Base-by-base conservation (phyloP, 495 filamentous ascomycete genomes). In the Letharia lupina region DNA sequence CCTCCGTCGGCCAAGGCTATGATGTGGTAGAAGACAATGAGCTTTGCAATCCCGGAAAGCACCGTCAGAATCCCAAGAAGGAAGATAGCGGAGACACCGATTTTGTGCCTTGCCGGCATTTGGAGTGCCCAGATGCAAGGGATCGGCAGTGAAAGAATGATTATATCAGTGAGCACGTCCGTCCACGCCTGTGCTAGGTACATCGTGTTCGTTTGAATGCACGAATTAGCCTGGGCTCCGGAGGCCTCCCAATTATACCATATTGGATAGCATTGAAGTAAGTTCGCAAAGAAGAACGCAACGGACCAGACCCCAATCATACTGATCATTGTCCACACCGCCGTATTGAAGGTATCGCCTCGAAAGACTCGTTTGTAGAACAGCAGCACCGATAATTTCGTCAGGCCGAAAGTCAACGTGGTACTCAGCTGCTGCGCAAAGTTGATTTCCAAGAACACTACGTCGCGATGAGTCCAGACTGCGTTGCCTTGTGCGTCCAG, bases 11-110 rank as follows among this genome's bases (percentile, higher is more conserved):
- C 62, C 23, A 72, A 64, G 31, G 65, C 66, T 11, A 60, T 68
- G 45, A 71, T 67, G 16, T 72, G 72, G 44, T 72, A 52, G 54
- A 74, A 39, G 23, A 48, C 41, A 31, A 56, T 31, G 12, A 62
- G 54, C 33, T 45, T 52, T 44, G 37, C 50, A 39, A 65, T 44
- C 4, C 59, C 59, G 39, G 62, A 52, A 11, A 40, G 37, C 10
- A 69, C 71, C 52, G 63, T 71, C 70, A 72, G 65, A 20, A 71
- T 44, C 9, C 70, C 72, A 18, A 71, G 60, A 0, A 67, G 65
- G 60, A 74, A 72, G n/a, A 74, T 64, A 1, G 39, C 54, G 23
- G 54, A 64, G 3, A 74, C 48, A 2, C 61, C 63, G 16, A 70
- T 8, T 50, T 69, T 72, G 28, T 63, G 63, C 56, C 48, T 64